Evolutionary conservation across 768 basidiomycete species (phyloP), one percentile per base, ranked within the genome.

Genomic region (Tephrocybe sp.): DNA sequence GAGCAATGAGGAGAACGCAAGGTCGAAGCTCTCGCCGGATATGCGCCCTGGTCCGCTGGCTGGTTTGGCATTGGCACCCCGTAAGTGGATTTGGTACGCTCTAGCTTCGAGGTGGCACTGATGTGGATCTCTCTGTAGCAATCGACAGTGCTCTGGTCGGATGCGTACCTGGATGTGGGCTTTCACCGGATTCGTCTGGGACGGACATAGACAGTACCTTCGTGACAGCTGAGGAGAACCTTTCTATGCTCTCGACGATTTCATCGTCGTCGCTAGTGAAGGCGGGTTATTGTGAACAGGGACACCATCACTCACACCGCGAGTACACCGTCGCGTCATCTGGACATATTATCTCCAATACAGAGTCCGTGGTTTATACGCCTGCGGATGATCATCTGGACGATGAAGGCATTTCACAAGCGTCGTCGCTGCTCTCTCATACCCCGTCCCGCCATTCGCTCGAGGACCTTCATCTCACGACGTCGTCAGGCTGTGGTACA

Each of bases 321-420:
- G 73, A 75, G 60, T 68, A 66, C 34, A 68, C 69, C 2, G 69
- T 73, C 23, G 44, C 62, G 5, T 65, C 64, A 12, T 26, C 26
- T 4, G 61, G 55, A 13, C 13, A 23, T 9, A 53, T 54, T 7
- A 61, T 72, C 5, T 66, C 63, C 22, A 69, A 70, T 61, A 71
- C 72, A 1, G 70, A 73, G 47, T 66, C 71, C 14, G 72, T 70
- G 7, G 41, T 72, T 4, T 78, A 69, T 49, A 72, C 70, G 19
- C 61, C 71, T 16, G 65, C 71, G 8, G 49, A 39, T 9, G 53
- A 60, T 3, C 59, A 70, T 14, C 10, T 39, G 43, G 2, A 22
- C 36, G 6, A 13, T 22, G 9, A 23, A 19, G 6, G 3, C 20
- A 42, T 17, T 4, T 66, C 51, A 4, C 60, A 68, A 14, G 61